phyloP scores from a whole-genome alignment of 345 rosid species.

The Passiflora organensis region DNA sequence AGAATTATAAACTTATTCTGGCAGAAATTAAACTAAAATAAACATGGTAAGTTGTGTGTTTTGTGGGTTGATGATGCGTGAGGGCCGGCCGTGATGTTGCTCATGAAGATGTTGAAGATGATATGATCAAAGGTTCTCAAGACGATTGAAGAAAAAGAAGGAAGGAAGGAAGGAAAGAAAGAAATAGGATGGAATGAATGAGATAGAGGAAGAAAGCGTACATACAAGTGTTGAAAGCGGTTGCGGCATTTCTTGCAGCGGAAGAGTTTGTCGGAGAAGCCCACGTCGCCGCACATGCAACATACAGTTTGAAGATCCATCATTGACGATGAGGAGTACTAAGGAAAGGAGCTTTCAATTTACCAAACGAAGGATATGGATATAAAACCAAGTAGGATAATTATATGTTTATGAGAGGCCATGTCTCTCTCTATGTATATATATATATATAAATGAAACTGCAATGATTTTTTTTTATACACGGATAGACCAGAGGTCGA shows the following conservation, averaged over 20 bases:
- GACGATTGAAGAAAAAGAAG: too few species aligned
- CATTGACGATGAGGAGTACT: conserved; percentile 32
- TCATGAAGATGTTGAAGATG: neutral
- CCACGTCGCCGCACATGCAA: conserved; percentile 99
- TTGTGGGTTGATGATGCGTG: too few species aligned
- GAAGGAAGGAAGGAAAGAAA: neutral
- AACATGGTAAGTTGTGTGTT: too few species aligned
- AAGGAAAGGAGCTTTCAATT: neutral
- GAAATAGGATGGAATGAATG: too few species aligned
- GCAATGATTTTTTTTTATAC: too few species aligned
- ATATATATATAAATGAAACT: too few species aligned
- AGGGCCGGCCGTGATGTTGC: too few species aligned
- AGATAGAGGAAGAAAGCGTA: neutral
- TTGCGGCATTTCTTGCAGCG: conserved; percentile 79
- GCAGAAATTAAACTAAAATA: too few species aligned
- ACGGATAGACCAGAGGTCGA: conserved; percentile 74
- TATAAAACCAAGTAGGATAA: neutral
- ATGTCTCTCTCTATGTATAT: too few species aligned
- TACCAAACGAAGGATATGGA: neutral
- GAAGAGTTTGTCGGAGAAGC: conserved; percentile 91
- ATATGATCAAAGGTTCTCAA: neutral
- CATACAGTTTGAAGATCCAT: conserved; percentile 80
- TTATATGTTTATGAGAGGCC: too few species aligned
- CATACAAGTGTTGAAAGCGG: conserved; percentile 95
- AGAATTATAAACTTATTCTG: too few species aligned